Base-by-base conservation (phyloP, 2,329 filamentous ascomycete species). In the Colletotrichum chrysophilum region DNA sequence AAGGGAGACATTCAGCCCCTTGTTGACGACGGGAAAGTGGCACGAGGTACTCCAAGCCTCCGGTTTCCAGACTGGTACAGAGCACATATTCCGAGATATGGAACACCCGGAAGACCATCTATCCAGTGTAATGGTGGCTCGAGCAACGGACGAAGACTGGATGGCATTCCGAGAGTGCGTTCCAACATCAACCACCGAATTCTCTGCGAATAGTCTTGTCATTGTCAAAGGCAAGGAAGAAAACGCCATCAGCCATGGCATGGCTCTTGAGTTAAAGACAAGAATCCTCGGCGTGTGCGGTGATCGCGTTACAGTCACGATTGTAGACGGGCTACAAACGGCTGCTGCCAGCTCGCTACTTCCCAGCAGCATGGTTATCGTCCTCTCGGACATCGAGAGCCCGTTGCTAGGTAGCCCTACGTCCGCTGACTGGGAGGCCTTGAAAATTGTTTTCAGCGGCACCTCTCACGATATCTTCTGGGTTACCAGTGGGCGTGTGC, bases 371-470 rank as follows among this genome's bases (percentile, higher is more conserved):
- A 30, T 71, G 30, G 16, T 75, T 5, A 28, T 62, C 10, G 66
- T 68, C 4, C 61, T 75, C 18, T 52, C 66, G 5, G 74, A 76
- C 30, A 26, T 76, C 18, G 75, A 79, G 5, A 58, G 70, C 6
- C 66, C 76, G 8, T 77, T 84, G 10, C 77, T 84, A 12, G 78
- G 80, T 7, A 82, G 84, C 28, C 79, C 88, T n/a, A 72, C 79
- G 0, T 61, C 86, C 83, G 60, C 6, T 76, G 72, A 18, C 60
- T 80, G 64, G 74, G 76, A 13, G 74, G 67, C 8, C 26, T 80
- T 24, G 77, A 80, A 58, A 48, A 58, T 52, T 8, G 12, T 80
- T 8, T 77, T 77, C 24, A 67, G 26, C 61, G 60, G 7, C n/a
- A 70, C 68, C 6, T 61, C 61, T 4, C 66, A 70, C 6, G 71